Conservation (phyloP, 2,329 filamentous ascomycete species). For the Phialophora macrospora region DNA sequence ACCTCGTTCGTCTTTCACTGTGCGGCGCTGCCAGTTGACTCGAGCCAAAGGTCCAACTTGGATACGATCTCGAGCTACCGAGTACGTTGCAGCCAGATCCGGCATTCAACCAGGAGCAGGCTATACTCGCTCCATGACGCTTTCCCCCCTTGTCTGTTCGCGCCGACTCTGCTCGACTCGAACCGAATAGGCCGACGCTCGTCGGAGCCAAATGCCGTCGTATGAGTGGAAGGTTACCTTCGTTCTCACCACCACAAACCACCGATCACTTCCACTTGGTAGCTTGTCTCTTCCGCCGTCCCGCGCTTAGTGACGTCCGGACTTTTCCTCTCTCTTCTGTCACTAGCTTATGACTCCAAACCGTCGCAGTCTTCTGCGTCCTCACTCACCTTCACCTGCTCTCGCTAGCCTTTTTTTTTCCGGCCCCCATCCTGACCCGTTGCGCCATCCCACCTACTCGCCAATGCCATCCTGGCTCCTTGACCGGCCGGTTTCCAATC, state of each 20-base stretch:
- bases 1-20: not conserved
- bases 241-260: slow-evolving; percentile 16
- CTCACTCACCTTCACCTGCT: slow-evolving; percentile 7
- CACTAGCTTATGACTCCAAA: not conserved
- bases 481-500: slow-evolving; percentile 23
- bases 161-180: not conserved
- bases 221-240: slow-evolving; percentile 14
- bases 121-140: not conserved
- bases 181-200: not conserved
- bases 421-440: slow-evolving; percentile 8
- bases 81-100: not conserved
- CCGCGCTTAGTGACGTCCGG: slow-evolving; percentile 24
- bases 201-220: slow-evolving; percentile 6
- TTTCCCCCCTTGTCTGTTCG: not conserved
- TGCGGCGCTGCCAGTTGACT: not conserved
- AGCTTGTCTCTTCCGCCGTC: slow-evolving; percentile 17
- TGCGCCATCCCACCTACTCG: slow-evolving; percentile 4
- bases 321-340: slow-evolving; percentile 7
- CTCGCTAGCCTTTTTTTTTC: slow-evolving; percentile 6
- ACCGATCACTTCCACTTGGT: slow-evolving; percentile 5
- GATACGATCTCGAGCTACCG: not conserved
- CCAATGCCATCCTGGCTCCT: slow-evolving; percentile 13
- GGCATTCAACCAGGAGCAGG: not conserved
- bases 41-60: not conserved
- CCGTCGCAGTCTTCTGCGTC: slow-evolving; percentile 2